Evolutionary conservation across 2,329 filamentous ascomycete species (phyloP), one percentile per base, ranked within the genome.

Genomic region (Lasiodiplodia citricola): DNA sequence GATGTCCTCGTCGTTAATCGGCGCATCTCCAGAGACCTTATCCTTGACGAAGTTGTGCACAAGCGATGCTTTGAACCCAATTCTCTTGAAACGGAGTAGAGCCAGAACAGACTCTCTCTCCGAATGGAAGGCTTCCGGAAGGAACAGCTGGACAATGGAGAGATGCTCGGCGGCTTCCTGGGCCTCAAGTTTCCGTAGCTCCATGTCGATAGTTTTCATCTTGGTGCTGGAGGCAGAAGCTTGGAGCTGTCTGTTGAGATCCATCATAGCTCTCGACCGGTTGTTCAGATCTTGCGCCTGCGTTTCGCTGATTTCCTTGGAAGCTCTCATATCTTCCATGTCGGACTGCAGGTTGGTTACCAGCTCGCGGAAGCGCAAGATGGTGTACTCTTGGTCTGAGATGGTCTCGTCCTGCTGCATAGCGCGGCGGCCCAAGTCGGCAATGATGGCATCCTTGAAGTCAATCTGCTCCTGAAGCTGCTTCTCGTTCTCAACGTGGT

Each of bases 391-490:
- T 79, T 96, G 90, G 74, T 98, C 94, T 69, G 94, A 92, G 68
- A 96, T 87, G 10, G 87, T 84, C 73, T 93, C 89, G 69, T 96
- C 92, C 77, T 97, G 93, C 75, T 94, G 89, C 3, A 85, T 85
- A 5, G 91, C 87, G 71, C 90, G 89, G 68, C 91, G 90, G 41
- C 87, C 86, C 75, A 96, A 92, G 76, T 98, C 95, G n/a, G 88
- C 86, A 71, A 97, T 92, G 70, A 97, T 83, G 67, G 87, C 88
- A 72, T 97, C 94, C 78, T 92, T 93, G 81, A 93, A 92, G 77
- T 97, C 94, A 67, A 98, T 88, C 74, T 97, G 94, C 74, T 96
- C 92, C 78, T 97, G 94, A 80, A 99, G 88, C 77, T 98, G 94
- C 79, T 95, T 97, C 78, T 97, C 93, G 44, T 94, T 92, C 76